Conservation (phyloP, 2,329 filamentous ascomycete genomes). For the Colletotrichum caudatum region DNA sequence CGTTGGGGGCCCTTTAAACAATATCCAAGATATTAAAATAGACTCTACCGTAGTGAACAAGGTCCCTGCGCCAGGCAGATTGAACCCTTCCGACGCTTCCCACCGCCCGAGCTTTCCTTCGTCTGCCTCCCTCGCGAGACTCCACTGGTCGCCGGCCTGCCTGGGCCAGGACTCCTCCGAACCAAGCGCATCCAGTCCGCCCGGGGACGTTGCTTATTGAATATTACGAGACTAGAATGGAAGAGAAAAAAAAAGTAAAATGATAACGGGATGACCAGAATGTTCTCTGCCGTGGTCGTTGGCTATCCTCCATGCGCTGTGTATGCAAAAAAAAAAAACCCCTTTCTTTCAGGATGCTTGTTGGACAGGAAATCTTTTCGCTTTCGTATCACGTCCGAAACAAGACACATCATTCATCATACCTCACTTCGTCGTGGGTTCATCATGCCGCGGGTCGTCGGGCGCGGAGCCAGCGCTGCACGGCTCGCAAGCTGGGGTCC, state of each 20-base stretch:
- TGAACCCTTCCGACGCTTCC: constrained; percentile 3
- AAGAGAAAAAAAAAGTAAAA: neutral
- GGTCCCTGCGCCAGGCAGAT: constrained; percentile 31
- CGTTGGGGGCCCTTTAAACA: constrained; percentile 13
- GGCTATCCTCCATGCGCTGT: constrained; percentile 38
- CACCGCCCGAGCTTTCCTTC: neutral
- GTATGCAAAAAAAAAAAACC: constrained; percentile 29
- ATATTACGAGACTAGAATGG: neutral
- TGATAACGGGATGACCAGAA: neutral
- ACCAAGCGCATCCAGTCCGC: constrained; percentile 25
- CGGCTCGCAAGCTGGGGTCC: constrained; percentile 68
- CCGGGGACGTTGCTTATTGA: neutral
- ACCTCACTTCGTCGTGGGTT: neutral
- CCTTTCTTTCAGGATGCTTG: neutral
- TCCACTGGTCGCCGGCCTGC: neutral
- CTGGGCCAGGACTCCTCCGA: neutral
- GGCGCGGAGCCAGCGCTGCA: constrained; percentile 70
- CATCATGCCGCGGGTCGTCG: constrained; percentile 46
- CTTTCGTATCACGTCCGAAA: constrained; percentile 11
- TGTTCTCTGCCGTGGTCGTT: constrained; percentile 10
- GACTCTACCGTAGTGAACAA: constrained; percentile 12
- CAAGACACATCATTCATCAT: constrained; percentile 9
- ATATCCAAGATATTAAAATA: constrained; percentile 4
- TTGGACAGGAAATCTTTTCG: neutral
- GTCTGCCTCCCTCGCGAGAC: neutral